phyloP scores from a whole-genome alignment of 768 basidiomycete species.

The Lyophyllum decastes region DNA sequence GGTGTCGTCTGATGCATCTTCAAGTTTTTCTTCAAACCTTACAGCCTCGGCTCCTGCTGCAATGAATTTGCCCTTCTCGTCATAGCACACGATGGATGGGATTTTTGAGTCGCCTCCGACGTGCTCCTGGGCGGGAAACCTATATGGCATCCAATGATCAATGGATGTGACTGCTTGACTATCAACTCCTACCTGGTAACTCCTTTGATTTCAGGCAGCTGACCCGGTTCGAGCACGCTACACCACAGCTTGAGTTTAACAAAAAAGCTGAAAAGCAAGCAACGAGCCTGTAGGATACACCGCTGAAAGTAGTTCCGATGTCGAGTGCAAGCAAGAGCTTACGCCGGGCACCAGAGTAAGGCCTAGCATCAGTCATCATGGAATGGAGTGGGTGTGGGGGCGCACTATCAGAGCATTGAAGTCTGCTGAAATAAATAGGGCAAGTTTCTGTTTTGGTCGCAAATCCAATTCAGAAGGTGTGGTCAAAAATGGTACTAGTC shows the following conservation, averaged over 20 bases:
- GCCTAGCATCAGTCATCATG: slow-evolving; percentile 25
- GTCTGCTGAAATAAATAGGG: no score
- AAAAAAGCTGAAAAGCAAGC: not conserved
- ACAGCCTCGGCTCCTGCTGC: no score
- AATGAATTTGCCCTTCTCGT: slow-evolving; percentile 33
- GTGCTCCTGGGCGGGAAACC: slow-evolving; percentile 48
- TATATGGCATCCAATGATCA: slow-evolving; percentile 14
- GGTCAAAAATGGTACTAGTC: no score
- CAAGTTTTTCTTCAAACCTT: slow-evolving; percentile 33
- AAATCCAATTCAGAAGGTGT: no score
- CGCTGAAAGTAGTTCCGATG: slow-evolving; percentile 53
- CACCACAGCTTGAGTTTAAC: not conserved
- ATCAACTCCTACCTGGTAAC: slow-evolving; percentile 37
- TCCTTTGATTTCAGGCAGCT: slow-evolving; percentile 36
- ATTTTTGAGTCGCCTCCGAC: slow-evolving; percentile 47
- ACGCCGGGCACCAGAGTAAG: slow-evolving; percentile 40
- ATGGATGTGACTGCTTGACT: slow-evolving; percentile 16
- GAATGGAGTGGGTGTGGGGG: no score
- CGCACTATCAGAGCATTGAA: no score
- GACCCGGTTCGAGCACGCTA: slow-evolving; percentile 38
- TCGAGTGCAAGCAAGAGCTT: slow-evolving; percentile 53
- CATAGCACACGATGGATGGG: slow-evolving; percentile 49
- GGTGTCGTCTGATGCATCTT: no score
- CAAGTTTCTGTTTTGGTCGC: no score
- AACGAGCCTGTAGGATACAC: slow-evolving; percentile 41